Percentiles rank a stretch among this genome's conserved stretches.
Conservation (phyloP, 805 yeast genomes). For the Metschnikowia cerradonensis region DNA sequence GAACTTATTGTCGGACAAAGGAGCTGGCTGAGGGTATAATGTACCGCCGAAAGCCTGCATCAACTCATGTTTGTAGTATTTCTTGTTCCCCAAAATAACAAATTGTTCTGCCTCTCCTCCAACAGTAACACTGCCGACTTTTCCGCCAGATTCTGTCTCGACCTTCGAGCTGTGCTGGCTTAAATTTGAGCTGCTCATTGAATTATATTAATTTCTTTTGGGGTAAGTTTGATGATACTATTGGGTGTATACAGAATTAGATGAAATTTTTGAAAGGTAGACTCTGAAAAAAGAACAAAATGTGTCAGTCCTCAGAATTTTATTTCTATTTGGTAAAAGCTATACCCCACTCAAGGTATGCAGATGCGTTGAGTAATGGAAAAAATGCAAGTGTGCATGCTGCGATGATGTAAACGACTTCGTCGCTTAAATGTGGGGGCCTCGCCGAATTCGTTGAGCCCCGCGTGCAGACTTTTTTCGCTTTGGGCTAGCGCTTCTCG, state of each 20-base stretch:
- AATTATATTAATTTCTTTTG: background rate
- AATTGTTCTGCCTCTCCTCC: constrained; percentile 38
- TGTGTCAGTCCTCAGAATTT: background rate
- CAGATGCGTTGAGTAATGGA: background rate
- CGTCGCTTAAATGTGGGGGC: background rate
- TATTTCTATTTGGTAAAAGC: background rate
- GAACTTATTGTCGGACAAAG: constrained; percentile 16
- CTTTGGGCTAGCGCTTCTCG: background rate
- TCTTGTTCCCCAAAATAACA: constrained; percentile 39
- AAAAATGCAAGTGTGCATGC: background rate
- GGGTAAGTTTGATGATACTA: background rate
- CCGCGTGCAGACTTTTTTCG: background rate
- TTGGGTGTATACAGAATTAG: background rate
- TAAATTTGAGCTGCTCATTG: constrained; percentile 1
- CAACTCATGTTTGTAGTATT: constrained; percentile 52
- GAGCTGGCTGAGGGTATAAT: constrained; percentile 38
- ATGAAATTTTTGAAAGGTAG: background rate
- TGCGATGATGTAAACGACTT: background rate
- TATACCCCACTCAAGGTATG: background rate
- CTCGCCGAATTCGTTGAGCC: background rate
- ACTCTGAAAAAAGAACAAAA: background rate
- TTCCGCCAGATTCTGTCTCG: background rate
- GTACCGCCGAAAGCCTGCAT: constrained; percentile 62
- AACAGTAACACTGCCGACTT: background rate
- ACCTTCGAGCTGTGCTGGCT: background rate